phyloP scores from a whole-genome alignment of 805 yeast genomes.

The Pichia nakasei region DNA sequence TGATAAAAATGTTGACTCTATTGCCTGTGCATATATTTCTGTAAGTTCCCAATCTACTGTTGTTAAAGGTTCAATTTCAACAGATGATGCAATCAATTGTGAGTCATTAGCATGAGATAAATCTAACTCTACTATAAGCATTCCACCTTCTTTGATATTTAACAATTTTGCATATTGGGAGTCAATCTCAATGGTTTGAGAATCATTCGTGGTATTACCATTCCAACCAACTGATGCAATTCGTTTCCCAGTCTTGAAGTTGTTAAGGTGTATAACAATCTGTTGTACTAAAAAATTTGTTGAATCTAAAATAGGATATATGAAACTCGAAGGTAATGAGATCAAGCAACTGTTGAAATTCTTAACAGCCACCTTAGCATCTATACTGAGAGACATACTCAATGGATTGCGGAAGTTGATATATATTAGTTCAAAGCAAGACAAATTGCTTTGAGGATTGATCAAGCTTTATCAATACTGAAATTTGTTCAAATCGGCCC shows the following conservation, averaged over 20 bases:
- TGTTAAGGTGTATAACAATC: constrained; percentile 27
- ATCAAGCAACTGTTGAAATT: constrained; percentile 27
- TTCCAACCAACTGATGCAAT: constrained; percentile 24
- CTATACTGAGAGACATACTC: constrained; percentile 8
- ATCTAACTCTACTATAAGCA: constrained; percentile 36
- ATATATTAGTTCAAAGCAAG: too few relatives aligned
- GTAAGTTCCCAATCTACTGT: constrained; percentile 86
- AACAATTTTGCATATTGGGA: constrained; percentile 51
- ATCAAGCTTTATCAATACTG: too few relatives aligned
- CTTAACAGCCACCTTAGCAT: constrained; percentile 16
- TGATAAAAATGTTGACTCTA: constrained; percentile 65
- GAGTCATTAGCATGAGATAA: constrained; percentile 21
- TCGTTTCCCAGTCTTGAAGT: constrained; percentile 10
- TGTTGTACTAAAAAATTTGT: constrained; percentile 33
- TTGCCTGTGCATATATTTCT: constrained; percentile 66
- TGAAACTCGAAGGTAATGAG: constrained; percentile 29
- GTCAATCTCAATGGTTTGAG: constrained; percentile 47
- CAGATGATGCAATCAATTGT: constrained; percentile 39
- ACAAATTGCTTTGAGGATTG: too few relatives aligned
- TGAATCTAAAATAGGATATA: constrained; percentile 28
- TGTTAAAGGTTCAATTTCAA: constrained; percentile 70
- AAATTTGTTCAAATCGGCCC: too few relatives aligned
- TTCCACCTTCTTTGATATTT: constrained; percentile 35
- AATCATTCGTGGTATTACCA: constrained; percentile 19
- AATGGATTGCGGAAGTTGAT: too few relatives aligned